These are phyloP conservation scores for Angomonas deanei DNA, from an alignment of 208 protist genomes.

Conservation along the genomic window DNA sequence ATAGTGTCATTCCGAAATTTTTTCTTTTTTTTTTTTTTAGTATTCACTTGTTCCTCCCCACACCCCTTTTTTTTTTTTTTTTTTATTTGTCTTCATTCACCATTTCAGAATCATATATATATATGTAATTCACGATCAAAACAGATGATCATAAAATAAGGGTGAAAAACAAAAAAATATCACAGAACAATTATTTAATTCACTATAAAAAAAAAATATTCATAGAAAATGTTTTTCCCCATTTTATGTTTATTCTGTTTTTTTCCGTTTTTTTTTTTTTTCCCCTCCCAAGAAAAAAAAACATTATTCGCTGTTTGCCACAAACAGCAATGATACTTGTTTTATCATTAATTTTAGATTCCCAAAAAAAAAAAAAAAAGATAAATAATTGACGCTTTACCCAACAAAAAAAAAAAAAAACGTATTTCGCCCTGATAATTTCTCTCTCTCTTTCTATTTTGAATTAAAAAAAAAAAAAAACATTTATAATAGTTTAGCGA, in stretches of 20 bases:
- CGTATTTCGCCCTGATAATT: background rate
- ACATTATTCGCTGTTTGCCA: too few relatives aligned
- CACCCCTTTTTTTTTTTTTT: too few relatives aligned
- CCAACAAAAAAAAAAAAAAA: background rate
- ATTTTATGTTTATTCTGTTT: conserved; percentile 1
- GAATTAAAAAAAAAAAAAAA: background rate
- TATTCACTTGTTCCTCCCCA: background rate
- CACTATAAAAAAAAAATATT: background rate
- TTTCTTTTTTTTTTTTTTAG: background rate
- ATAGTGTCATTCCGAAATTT: background rate
- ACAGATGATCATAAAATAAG: background rate
- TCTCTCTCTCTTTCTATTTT: background rate
- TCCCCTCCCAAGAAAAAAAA: background rate
- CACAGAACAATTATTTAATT: too few relatives aligned
- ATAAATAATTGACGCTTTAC: too few relatives aligned
- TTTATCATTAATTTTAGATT: background rate
- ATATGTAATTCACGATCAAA: too few relatives aligned
- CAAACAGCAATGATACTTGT: background rate
- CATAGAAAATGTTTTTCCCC: background rate
- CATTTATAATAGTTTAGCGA: background rate
- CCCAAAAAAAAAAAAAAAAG: background rate
- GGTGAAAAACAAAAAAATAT: background rate
- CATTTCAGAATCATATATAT: too few relatives aligned
- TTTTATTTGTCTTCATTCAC: too few relatives aligned
- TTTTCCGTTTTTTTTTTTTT: conserved; percentile 8